Evolutionary conservation across 305 asterid genomes (phyloP), one percentile per base, ranked within the genome.

Genomic region (Plantago coronopus): DNA sequence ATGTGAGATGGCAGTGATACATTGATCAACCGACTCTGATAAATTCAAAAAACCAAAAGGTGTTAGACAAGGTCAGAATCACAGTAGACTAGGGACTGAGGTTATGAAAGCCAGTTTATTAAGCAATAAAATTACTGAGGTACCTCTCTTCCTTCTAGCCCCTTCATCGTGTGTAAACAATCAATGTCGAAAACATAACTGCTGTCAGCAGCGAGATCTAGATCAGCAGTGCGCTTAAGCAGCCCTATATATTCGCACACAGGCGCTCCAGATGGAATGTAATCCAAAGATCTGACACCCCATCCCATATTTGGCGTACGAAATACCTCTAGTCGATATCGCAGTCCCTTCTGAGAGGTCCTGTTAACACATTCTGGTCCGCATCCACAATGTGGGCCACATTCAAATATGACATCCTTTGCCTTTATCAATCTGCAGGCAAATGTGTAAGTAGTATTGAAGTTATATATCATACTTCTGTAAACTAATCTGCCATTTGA

Each of bases 201-300:
- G 71, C 81, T 83, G 15, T 86, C 95, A 45, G 77, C 82, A 46
- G 80, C 76, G n/a, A 74, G 81, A 70, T 79, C 80, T 15, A 86
- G 47, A 15, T 83, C 89, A 22, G 62, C 76, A 0, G 88, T 81
- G 72, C 77, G 74, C 68, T 68, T 85, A 15, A 91, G 76, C 34
- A 71, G 65, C 17, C 98, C 98, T 38, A 83, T 78, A 48, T 91
- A 91, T 60, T 91, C 98, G 49, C 98, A 91, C 18, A 91, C 67
- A 0, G 96, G 94, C 31, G 96, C 86, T 19, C 98, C 98, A 8
- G 91, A 80, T 48, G 96, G 96, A 29, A 91, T 91, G 67, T 74
- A 73, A 47, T 91, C 98, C 95, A 93, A 88, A 7, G 95, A 86
- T 62, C 95, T 73, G 16, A 91, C 95, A 27, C 90, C 98, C 98